Evolutionary conservation across 345 rosid genomes (phyloP).

Genomic region (Eutrema yunnanense): DNA sequence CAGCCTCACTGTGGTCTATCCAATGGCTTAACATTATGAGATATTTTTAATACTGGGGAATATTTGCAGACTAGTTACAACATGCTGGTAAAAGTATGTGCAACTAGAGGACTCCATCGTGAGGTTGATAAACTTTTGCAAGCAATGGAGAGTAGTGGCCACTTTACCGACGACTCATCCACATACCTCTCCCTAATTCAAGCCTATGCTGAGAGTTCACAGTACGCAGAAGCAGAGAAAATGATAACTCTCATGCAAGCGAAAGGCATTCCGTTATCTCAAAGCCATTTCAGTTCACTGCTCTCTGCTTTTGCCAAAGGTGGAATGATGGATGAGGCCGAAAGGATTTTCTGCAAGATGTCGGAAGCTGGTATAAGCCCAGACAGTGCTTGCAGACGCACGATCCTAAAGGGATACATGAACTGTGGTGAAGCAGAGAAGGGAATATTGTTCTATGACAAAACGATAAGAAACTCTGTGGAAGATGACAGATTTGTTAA

Average conservation of each 20-base stretch:
- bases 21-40: neutral
- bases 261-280: constrained; percentile 43
- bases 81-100: constrained; percentile 51
- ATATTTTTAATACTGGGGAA: neutral
- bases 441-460: constrained; percentile 49
- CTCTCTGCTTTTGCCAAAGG: constrained; percentile 47
- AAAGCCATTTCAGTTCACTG: constrained; percentile 50
- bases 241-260: constrained; percentile 42
- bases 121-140: constrained; percentile 51
- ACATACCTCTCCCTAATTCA: constrained; percentile 50
- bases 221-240: constrained; percentile 58
- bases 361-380: constrained; percentile 38
- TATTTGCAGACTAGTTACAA: constrained; percentile 66
- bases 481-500: constrained; percentile 46
- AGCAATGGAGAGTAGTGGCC: constrained; percentile 55
- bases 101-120: constrained; percentile 34
- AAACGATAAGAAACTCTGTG: constrained; percentile 35
- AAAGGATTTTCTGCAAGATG: constrained; percentile 45
- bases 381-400: constrained; percentile 42
- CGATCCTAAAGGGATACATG: constrained; percentile 60
- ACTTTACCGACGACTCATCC: constrained; percentile 43
- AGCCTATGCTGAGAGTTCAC: constrained; percentile 47
- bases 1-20: neutral
- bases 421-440: constrained; percentile 45
- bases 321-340: constrained; percentile 57